These are phyloP conservation scores for Ophiostoma novo-ulmi DNA, from an alignment of 2,329 filamentous ascomycete genomes.

Conservation along the genomic window DNA sequence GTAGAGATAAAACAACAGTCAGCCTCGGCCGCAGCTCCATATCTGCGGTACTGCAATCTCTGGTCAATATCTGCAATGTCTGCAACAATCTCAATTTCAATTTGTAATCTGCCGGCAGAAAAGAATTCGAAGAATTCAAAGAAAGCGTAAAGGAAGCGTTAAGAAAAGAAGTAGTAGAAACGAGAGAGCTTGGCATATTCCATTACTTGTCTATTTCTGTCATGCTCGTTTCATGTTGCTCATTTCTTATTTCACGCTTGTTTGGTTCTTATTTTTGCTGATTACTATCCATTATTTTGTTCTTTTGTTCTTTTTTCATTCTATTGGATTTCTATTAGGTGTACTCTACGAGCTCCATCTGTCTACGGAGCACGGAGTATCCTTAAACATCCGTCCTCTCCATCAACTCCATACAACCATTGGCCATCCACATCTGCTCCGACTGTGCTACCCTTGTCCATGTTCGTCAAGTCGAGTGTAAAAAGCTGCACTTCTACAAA, in stretches of 20 bases:
- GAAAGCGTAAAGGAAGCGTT: background rate
- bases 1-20: background rate
- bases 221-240: background rate
- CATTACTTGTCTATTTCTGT: background rate
- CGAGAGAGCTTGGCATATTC: background rate
- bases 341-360: background rate
- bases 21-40: background rate
- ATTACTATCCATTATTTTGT: slow-evolving; percentile 5
- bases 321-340: background rate
- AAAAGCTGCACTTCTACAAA: background rate
- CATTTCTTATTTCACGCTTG: background rate
- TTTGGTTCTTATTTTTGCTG: background rate
- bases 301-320: background rate
- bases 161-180: background rate
- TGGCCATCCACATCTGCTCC: background rate
- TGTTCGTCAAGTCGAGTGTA: background rate
- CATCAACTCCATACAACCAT: background rate
- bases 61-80: background rate
- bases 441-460: background rate
- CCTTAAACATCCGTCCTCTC: background rate
- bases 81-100: background rate
- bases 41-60: slow-evolving; percentile 1
- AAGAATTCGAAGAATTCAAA: background rate
- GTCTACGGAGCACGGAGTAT: background rate
- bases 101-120: background rate